Evolutionary conservation across 164 flowering plant species (phyloP), one percentile per base, ranked within the genome.

Genomic region (Liquidambar formosana): DNA sequence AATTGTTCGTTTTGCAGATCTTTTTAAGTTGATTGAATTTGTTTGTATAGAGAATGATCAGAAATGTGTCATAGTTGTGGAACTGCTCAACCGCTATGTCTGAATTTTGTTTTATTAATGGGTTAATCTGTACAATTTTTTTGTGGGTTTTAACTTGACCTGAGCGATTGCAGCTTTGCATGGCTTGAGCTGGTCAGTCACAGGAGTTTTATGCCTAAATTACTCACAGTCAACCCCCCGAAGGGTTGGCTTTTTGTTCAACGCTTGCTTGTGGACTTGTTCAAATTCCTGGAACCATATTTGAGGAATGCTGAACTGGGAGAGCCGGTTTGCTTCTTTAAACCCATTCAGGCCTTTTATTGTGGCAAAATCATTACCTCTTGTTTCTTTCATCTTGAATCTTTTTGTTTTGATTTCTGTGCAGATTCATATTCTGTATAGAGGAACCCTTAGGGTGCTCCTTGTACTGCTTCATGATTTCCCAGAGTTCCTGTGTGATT

Each of bases 171-270:
- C 92, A 96, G 99, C 81, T 93, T 88, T 85, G 97, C 88, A 21
- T 96, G 99, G 99, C 94, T 96, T 64, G 97, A 93, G 77, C 84
- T 96, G 73, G 90, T 92, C 57, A 90, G 98, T 67, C 99, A 96
- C 73, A 82, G 96, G 72, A 87, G 89, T 82, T 96, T 90, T 78
- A 93, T 96, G 99, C 98, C 99, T 16, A 96, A 89, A 73, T 78
- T 96, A 80, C 93, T 96, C 10, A 79, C 80, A 44, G 88, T 81
- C 52, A 91, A 86, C 69, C 69, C 83, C 66, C 97, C 86, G 73
- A 96, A 96, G 73, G 97, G 97, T 15, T 96, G 98, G 97, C 89
- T 91, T 23, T 80, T 76, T 57, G 76, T 96, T 54, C 99, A 96
- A 68, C 90, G 95, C 19, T 81, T 96, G 82, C 81, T 96, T 57